Base-by-base conservation (phyloP, 306 rosid genomes). In the Cucurbita maxima region DNA sequence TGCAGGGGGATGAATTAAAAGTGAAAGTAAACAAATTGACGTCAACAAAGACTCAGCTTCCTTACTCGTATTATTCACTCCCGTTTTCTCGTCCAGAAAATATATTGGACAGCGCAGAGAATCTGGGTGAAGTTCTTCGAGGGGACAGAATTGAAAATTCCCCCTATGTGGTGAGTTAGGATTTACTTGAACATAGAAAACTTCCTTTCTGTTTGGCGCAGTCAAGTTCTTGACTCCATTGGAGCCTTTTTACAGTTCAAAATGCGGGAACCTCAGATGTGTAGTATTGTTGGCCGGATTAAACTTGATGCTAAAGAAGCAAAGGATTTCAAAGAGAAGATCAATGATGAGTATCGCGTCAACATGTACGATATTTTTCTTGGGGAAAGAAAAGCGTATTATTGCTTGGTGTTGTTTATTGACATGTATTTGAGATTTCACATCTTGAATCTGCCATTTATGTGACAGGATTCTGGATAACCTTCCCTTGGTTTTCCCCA, bases 131-230 rank as follows among this genome's bases (percentile, higher is more conserved):
- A 85, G 99, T 94, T 19, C 96, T 94, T 75, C 99, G 99, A 37
- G 99, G 99, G 68, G 99, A 94, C 79, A 94, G 99, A 30, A 94
- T 94, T 77, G 99, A 94, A 79, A 94, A 94, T 84, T 91, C 99
- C 30, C 91, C 84, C 34, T 94, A 85, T 72, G 86, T 69, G 92
- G 99, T 94, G 45, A 81, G 97, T 86, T 55, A 76, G 52, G 11
- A 60, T 54, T 55, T 78, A 57, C 73, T 47, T 8, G 5, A 53
- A 41, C 9, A 14, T 19, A 2, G 53, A n/a, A 47, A 48, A 41
- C 41, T 63, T 37, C 30, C 40, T 25, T 74, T 57, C 20, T 74
- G 16, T 22, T 45, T 58, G 3, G n/a, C 10, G 0, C 44, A 25
- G 57, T 58, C 15, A 41, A 43, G 76, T 76, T 73, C 76, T 76